A percentile compares a stretch with the other conserved stretches of the same genome.
These are phyloP conservation scores for Cetradonia linearis DNA, from an alignment of 495 filamentous ascomycete species.

Conservation along the genomic window DNA sequence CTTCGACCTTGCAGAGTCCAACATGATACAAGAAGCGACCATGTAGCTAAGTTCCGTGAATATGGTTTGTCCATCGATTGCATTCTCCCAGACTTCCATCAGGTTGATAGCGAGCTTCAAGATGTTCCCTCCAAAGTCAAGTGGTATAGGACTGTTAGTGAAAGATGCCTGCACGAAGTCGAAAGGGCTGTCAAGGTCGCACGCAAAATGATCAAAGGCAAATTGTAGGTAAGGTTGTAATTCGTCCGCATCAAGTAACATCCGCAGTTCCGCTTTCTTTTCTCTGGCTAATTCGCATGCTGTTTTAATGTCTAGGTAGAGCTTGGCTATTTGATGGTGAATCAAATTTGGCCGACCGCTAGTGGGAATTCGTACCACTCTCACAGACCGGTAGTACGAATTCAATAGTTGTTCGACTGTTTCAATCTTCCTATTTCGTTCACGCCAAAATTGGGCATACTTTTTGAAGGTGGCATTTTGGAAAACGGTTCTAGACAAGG, in stretches of 20 bases:
- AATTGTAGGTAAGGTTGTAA: slow-evolving; percentile 40
- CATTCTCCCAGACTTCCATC: slow-evolving; percentile 29
- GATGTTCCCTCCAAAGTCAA: slow-evolving; percentile 45
- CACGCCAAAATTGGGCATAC: slow-evolving; percentile 30
- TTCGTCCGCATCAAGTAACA: slow-evolving; percentile 42
- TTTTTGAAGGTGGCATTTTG: slow-evolving; percentile 21
- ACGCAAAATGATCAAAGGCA: slow-evolving; percentile 49
- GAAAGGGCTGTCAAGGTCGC: slow-evolving; percentile 41
- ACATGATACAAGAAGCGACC: slow-evolving; percentile 46
- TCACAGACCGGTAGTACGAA: slow-evolving; percentile 45
- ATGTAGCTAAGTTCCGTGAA: slow-evolving; percentile 41
- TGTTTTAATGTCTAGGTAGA: slow-evolving; percentile 34
- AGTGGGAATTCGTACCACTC: slow-evolving; percentile 42
- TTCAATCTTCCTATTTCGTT: slow-evolving; percentile 26
- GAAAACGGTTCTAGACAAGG: slow-evolving; percentile 13
- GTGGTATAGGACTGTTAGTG: slow-evolving; percentile 35
- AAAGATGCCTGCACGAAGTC: slow-evolving; percentile 45
- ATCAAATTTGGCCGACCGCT: slow-evolving; percentile 38
- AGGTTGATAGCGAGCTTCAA: slow-evolving; percentile 40
- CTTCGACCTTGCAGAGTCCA: slow-evolving; percentile 39
- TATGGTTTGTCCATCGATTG: slow-evolving; percentile 29
- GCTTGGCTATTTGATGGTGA: slow-evolving; percentile 39
- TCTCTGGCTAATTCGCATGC: slow-evolving; percentile 32
- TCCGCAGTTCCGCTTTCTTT: slow-evolving; percentile 35
- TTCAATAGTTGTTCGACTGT: slow-evolving; percentile 40